phyloP scores from a whole-genome alignment of 768 basidiomycete genomes.

The Russula emetica region DNA sequence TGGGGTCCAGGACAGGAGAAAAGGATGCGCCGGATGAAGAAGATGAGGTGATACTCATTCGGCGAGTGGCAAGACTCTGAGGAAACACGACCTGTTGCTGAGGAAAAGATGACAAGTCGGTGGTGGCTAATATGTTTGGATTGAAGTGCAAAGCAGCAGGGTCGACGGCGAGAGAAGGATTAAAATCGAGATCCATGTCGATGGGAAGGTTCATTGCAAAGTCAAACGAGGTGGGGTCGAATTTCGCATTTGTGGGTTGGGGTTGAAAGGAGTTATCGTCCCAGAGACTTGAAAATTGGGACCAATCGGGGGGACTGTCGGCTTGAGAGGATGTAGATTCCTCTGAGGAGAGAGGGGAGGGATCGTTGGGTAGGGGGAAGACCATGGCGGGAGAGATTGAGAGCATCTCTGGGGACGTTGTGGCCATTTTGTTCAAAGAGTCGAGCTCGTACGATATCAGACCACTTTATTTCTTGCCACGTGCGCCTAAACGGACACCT shows the following conservation, averaged over 20 bases:
- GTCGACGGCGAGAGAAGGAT: conserved; percentile 56
- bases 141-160: conserved; percentile 59
- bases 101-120: conserved; percentile 8
- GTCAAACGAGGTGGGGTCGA: conserved; percentile 36
- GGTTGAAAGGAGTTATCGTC: conserved; percentile 6
- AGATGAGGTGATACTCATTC: conserved; percentile 53
- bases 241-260: conserved; percentile 12
- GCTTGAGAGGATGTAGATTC: conserved; percentile 20
- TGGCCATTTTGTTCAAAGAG: too few relatives aligned
- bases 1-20: conserved; percentile 45
- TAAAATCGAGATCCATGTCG: conserved; percentile 59
- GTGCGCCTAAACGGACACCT: background rate
- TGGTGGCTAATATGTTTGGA: conserved; percentile 33
- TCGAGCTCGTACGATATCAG: background rate
- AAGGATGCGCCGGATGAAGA: conserved; percentile 53
- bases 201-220: conserved; percentile 40
- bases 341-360: conserved; percentile 16
- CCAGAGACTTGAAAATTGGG: conserved; percentile 28
- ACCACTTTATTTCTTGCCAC: conserved; percentile 6
- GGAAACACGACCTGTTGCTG: conserved; percentile 26
- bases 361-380: conserved; percentile 8
- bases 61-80: conserved; percentile 32
- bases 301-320: conserved; percentile 28
- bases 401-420: too few relatives aligned
- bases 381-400: conserved; percentile 1